Evolutionary conservation across 2,329 filamentous ascomycete species (phyloP).

Genomic region (Verticillium longisporum): DNA sequence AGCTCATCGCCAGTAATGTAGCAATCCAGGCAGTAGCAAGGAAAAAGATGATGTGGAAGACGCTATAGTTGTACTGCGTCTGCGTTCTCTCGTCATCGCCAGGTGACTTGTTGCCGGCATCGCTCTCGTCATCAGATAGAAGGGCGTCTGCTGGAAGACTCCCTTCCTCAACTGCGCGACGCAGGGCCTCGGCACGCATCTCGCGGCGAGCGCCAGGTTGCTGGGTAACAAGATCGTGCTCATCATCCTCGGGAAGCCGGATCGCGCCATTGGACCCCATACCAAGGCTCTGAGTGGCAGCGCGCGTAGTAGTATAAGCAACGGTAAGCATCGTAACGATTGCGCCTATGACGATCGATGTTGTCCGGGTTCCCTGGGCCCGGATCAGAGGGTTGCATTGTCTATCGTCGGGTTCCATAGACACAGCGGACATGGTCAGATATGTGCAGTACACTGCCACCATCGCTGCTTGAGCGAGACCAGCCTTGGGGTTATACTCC

Average conservation of each 20-base stretch:
- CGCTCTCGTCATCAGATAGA: slow-evolving; percentile 64
- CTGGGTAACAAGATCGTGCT: slow-evolving; percentile 82
- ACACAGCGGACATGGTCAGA: slow-evolving; percentile 94
- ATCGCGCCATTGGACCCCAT: slow-evolving; percentile 55
- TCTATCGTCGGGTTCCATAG: slow-evolving; percentile 93
- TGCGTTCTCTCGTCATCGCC: slow-evolving; percentile 83
- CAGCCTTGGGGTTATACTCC: slow-evolving; percentile 86
- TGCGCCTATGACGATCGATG: slow-evolving; percentile 85
- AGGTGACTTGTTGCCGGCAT: slow-evolving; percentile 49
- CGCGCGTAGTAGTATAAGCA: slow-evolving; percentile 94
- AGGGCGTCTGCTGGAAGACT: slow-evolving; percentile 87
- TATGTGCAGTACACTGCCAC: slow-evolving; percentile 98
- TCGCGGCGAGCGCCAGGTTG: slow-evolving; percentile 76
- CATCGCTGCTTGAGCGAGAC: slow-evolving; percentile 94
- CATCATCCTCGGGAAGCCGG: slow-evolving; percentile 62
- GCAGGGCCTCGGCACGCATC: slow-evolving; percentile 88
- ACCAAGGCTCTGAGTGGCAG: slow-evolving; percentile 82
- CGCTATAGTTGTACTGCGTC: slow-evolving; percentile 92
- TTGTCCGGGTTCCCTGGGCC: slow-evolving; percentile 80
- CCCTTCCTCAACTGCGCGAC: slow-evolving; percentile 86
- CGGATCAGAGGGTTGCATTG: slow-evolving; percentile 88
- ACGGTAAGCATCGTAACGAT: slow-evolving; percentile 96
- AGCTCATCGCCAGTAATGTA: slow-evolving; percentile 73
- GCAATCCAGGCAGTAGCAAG: slow-evolving; percentile 94
- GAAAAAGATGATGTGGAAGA: slow-evolving; percentile 98